A percentile compares a stretch with the other conserved stretches of the same genome.
phyloP scores from a whole-genome alignment of 306 rosid species.

The Dalbergia cultrata region DNA sequence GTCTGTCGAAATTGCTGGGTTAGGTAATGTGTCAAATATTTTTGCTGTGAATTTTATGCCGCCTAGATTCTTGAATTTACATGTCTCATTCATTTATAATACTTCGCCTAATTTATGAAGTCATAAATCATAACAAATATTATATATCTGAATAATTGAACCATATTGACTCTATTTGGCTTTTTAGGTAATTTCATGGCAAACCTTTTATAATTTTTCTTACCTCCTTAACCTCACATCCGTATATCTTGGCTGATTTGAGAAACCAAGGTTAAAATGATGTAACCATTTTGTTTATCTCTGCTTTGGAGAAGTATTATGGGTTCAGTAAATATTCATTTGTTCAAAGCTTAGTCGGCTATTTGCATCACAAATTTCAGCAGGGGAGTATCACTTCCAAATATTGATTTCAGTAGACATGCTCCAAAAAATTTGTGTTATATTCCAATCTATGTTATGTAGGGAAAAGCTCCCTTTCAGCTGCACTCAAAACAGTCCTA shows the following conservation, averaged over 20 bases:
- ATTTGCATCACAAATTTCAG: neutral
- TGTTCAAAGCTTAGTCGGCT: too few species aligned
- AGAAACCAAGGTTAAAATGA: neutral
- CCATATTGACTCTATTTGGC: slow-evolving; percentile 11
- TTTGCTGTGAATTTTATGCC: slow-evolving; percentile 33
- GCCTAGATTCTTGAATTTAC: slow-evolving; percentile 21
- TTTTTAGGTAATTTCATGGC: neutral
- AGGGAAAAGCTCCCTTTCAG: too few species aligned
- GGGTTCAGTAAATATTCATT: too few species aligned
- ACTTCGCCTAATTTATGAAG: slow-evolving; percentile 14
- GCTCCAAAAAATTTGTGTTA: neutral
- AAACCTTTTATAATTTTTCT: neutral
- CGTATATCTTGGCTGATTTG: slow-evolving; percentile 3
- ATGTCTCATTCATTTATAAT: slow-evolving; percentile 24
- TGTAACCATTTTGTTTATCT: slow-evolving; percentile 8
- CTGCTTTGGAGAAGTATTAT: slow-evolving; percentile 6
- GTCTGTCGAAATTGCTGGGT: slow-evolving; percentile 99
- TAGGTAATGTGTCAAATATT: slow-evolving; percentile 63
- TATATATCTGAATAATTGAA: neutral
- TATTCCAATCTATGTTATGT: too few species aligned
- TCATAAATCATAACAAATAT: slow-evolving; percentile 4
- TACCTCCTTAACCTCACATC: neutral
- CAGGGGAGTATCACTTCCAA: neutral
- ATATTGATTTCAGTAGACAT: slow-evolving; percentile 17
- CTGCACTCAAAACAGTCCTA: too few species aligned